Base-by-base conservation (phyloP, 345 rosid genomes). In the Pistacia integerrima region DNA sequence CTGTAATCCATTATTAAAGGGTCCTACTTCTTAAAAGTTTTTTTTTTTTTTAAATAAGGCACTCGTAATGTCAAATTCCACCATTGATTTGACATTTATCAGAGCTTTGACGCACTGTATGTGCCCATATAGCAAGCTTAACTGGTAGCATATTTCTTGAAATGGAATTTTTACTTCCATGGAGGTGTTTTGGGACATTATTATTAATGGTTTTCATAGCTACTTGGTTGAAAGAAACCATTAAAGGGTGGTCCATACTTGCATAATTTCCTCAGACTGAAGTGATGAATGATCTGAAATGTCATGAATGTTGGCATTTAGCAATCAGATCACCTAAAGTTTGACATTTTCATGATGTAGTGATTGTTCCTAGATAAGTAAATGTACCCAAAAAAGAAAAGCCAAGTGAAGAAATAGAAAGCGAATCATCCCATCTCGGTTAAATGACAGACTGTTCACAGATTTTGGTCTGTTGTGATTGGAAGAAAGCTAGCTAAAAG, bases 1-100 rank as follows among this genome's bases (percentile, higher is more conserved):
- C 64, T 74, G 77, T 74, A 64, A 74, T 25, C 77, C 71, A 74
- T 64, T 64, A 74, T 18, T 18, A 41, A 14, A 12, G 54, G 64
- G 71, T 36, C 55, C 77, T 20, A 64, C 70, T 52, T 25, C 25
- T 13, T 51, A 5, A 64, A 20, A 17, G 18, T 1, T 22, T 59
- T 12, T 12, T 10, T 11, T 17, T 14, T 11, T 57, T 36, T 22
- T 33, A n/a, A 38, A 60, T 16, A 48, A 61, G 18, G 16, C 25
- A 62, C 7, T 33, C 61, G 5, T 73, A 11, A 8, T 49, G 54
- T 51, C 54, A 64, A 41, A 36, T 74, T 36, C 69, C 70, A 61
- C 58, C 25, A 0, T 17, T 36, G 70, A 54, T 52, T 44, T 52
- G 69, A 64, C 61, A 4, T 11, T 61, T 58, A 14, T 55, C 63